Percentiles rank a stretch among this genome's conserved stretches.
Conservation (phyloP, 306 rosid species). For the Astragalus glycyphyllos region DNA sequence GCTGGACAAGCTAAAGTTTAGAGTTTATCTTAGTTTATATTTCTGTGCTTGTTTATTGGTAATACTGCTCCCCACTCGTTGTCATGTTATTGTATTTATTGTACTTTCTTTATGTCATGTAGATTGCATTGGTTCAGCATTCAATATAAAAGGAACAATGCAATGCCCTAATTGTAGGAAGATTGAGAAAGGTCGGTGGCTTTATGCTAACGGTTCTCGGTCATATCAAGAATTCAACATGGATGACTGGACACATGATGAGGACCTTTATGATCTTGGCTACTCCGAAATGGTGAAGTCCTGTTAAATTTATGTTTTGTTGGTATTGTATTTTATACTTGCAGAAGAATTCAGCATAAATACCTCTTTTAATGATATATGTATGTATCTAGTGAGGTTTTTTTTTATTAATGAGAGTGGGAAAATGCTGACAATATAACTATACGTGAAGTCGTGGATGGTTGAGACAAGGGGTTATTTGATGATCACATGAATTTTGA, state of each 20-base stretch:
- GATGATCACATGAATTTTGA: background rate
- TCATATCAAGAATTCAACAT: conserved; percentile 82
- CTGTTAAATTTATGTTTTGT: conserved; percentile 28
- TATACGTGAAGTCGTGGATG: background rate
- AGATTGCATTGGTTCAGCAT: conserved; percentile 99
- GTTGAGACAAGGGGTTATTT: background rate
- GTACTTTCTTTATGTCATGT: conserved; percentile 38
- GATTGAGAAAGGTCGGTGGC: conserved; percentile 99
- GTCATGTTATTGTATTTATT: conserved; percentile 31
- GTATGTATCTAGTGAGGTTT: background rate
- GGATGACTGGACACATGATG: conserved; percentile 95
- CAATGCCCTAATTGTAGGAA: conserved; percentile 99
- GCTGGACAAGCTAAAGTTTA: background rate
- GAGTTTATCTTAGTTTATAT: background rate
- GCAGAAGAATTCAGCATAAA: conserved; percentile 9
- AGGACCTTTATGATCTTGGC: conserved; percentile 91
- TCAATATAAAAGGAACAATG: conserved; percentile 96
- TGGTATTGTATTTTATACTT: conserved; percentile 36
- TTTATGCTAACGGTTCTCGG: conserved; percentile 88
- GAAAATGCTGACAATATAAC: background rate
- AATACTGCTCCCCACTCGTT: conserved; percentile 3
- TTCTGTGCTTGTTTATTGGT: conserved; percentile 3
- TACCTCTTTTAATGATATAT: background rate
- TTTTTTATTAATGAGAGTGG: background rate
- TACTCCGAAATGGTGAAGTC: conserved; percentile 90